Evolutionary conservation across 257 asterid species (phyloP), one percentile per base, ranked within the genome.

Genomic region (Primulina eburnea): DNA sequence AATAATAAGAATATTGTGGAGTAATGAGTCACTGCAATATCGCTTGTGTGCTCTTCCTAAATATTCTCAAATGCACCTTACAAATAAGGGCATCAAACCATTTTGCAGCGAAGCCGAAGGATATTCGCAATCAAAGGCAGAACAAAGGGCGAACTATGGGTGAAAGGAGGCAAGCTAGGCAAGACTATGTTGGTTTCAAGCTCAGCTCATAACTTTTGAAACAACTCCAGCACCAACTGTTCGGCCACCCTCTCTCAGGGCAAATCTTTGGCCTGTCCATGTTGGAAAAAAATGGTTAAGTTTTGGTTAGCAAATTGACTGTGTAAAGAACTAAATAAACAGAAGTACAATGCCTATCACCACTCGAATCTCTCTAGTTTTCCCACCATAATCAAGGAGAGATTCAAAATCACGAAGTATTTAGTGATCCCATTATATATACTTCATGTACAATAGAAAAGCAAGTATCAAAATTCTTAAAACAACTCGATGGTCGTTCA

Each of bases 151-250:
- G 68, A 58, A 47, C 65, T 60, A 72, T 63, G 21, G 28, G 47
- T 11, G 62, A 52, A 62, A 24, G 21, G 61, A 34, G 52, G 32
- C 28, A n/a, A 38, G 30, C 65, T 4, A 40, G 5, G 69, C 64
- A 20, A 28, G 12, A 63, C 7, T 32, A 0, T 52, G 56, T 24
- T 2, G 63, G 20, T 12, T 38, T 21, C 40, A 65, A 63, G 21
- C 20, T 88, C 82, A 93, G 76, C 90, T 84, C 12, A 91, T 69
- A 32, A 91, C 96, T 75, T 91, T 89, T 1, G 99, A 86, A 76
- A 94, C 96, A 37, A 94, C 99, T 37, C 99, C 99, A 47, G 99
- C 99, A 69, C 99, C 99, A 61, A 94, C 96, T 17, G 99, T 94
- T 71, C 97, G 82, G 21, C 99, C 99, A 70, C 99, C 99, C 75